A percentile compares a stretch with the other conserved stretches of the same genome.
These are phyloP conservation scores for Ilyonectria destructans DNA, from an alignment of 2,329 filamentous ascomycete species.

Conservation along the genomic window DNA sequence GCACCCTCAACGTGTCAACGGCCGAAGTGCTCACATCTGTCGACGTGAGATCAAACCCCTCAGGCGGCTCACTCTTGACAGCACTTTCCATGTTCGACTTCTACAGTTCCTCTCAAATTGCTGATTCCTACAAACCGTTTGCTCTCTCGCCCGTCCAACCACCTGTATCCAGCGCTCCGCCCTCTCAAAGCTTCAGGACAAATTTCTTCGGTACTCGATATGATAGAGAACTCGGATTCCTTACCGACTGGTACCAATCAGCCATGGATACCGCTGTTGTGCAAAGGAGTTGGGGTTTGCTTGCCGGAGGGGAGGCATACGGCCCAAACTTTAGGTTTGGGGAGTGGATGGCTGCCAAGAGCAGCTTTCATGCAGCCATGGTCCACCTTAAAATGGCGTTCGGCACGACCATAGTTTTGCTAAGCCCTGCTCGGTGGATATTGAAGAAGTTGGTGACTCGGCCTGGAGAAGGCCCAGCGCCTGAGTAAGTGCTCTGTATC, in stretches of 20 bases:
- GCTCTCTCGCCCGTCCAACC: not conserved
- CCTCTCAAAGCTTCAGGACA: not conserved
- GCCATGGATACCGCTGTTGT: slow-evolving; percentile 1
- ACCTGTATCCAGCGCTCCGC: not conserved
- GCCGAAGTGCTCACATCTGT: slow-evolving; percentile 2
- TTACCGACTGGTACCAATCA: not conserved
- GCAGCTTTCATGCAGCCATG: not conserved
- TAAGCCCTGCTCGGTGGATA: not conserved
- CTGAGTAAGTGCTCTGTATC: not conserved
- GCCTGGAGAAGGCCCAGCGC: not conserved
- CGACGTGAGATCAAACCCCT: not conserved
- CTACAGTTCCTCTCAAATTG: slow-evolving; percentile 1
- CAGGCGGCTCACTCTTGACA: not conserved
- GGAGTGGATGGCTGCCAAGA: slow-evolving; percentile 2
- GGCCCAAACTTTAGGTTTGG: not conserved
- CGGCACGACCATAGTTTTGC: not conserved
- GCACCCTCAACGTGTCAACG: not conserved
- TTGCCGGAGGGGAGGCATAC: not conserved
- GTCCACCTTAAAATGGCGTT: slow-evolving; percentile 1
- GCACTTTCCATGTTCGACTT: not conserved
- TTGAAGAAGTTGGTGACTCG: not conserved
- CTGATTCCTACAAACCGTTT: not conserved
- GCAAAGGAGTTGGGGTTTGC: slow-evolving; percentile 1
- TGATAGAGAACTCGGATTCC: not conserved
- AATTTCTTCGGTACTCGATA: not conserved